Conservation (phyloP, 352 stramenopile genomes). For the Globisporangium yorkense region DNA sequence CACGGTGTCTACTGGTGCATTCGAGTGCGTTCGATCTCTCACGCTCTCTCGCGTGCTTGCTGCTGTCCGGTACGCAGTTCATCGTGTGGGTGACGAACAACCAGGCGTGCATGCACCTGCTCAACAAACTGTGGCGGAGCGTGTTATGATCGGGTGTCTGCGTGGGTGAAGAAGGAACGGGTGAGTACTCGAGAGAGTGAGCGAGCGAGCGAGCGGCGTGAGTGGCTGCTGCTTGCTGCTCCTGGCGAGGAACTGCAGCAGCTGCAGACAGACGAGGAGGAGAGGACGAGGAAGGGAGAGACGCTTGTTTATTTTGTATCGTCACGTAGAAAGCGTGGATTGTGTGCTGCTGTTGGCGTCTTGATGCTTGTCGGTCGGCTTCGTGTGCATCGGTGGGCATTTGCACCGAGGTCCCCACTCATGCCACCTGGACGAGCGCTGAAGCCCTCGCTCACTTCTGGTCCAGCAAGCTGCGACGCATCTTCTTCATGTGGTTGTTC, state of each 20-base stretch:
- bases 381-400: too few relatives aligned
- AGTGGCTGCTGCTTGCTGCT: background rate
- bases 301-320: slow-evolving; percentile 4
- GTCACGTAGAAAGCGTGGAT: slow-evolving; percentile 2
- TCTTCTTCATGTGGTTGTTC: slow-evolving; percentile 80
- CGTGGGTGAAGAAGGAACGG: background rate
- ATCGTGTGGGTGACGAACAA: slow-evolving; percentile 96
- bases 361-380: background rate
- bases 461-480: slow-evolving; percentile 63
- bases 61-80: slow-evolving; percentile 47
- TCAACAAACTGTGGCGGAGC: slow-evolving; percentile 95
- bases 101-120: slow-evolving; percentile 92
- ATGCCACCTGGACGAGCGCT: too few relatives aligned
- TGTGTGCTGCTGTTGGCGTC: slow-evolving; percentile 15
- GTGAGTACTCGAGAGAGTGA: background rate
- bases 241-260: too few relatives aligned
- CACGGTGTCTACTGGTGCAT: background rate
- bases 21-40: background rate
- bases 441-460: slow-evolving; percentile 23
- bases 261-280: background rate
- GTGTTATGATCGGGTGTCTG: slow-evolving; percentile 60
- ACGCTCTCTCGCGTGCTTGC: background rate
- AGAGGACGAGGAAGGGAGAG: background rate
- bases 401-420: too few relatives aligned
- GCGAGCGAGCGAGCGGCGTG: background rate